phyloP scores from a whole-genome alignment of 2,329 filamentous ascomycete genomes.

The Phaeomoniella chlamydospora region DNA sequence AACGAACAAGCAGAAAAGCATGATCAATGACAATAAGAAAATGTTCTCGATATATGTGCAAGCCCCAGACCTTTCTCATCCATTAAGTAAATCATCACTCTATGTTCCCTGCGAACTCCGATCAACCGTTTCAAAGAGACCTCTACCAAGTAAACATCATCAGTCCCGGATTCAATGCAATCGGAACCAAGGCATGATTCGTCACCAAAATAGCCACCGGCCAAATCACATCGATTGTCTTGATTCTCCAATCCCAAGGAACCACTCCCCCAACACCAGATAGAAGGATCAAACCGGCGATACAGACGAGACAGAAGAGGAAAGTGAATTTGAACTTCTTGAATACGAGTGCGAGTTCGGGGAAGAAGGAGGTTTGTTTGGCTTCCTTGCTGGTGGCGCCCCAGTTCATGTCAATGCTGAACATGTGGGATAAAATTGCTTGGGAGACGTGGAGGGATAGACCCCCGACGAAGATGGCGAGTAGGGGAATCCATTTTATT shows the following conservation, averaged over 20 bases:
- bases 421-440: slow-evolving; percentile 68
- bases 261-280: slow-evolving; percentile 22
- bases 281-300: slow-evolving; percentile 33
- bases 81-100: too few species aligned
- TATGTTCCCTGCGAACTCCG: too few species aligned
- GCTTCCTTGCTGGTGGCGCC: slow-evolving; percentile 68
- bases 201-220: slow-evolving; percentile 38
- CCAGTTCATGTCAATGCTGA: slow-evolving; percentile 77
- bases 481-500: slow-evolving; percentile 47
- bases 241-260: slow-evolving; percentile 41
- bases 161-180: slow-evolving; percentile 47
- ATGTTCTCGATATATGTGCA: too few species aligned
- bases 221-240: slow-evolving; percentile 43
- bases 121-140: too few species aligned
- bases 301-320: slow-evolving; percentile 28
- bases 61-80: too few species aligned
- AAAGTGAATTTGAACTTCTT: slow-evolving; percentile 57
- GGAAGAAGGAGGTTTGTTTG: slow-evolving; percentile 64
- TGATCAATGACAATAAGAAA: too few species aligned
- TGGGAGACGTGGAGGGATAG: slow-evolving; percentile 69
- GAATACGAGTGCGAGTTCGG: slow-evolving; percentile 65
- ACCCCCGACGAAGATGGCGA: slow-evolving; percentile 68
- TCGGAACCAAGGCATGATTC: slow-evolving; percentile 43
- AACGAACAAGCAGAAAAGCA: too few species aligned
- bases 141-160: slow-evolving; percentile 52